Evolutionary conservation across 306 rosid species (phyloP), one percentile per base, ranked within the genome.

Genomic region (Vigna nakashimae): DNA sequence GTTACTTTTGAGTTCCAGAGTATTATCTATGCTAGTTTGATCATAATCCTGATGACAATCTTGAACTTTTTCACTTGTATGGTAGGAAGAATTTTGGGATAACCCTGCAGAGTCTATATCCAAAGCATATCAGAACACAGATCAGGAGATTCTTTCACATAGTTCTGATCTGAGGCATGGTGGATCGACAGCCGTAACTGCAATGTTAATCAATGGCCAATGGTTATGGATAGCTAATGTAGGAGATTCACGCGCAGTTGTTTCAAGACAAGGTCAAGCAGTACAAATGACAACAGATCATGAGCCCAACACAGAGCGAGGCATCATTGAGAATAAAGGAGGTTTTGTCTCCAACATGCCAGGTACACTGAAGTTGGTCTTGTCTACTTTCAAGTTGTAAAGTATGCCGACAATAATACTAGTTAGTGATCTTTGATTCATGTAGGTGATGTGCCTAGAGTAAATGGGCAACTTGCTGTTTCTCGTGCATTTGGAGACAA

Each of bases 261-360:
- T 20, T 20, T 20, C 22, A 20, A 20, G 22, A 20, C 22, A 20
- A 20, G 22, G 22, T 20, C 22, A 20, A 20, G 22, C 22, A 20
- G 22, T 69, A 34, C 98, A 91, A 80, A 78, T 94, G 98, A 87
- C 90, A 42, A 92, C 24, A 32, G 98, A 94, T 74, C 98, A 94
- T 60, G 98, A 94, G 72, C 98, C 98, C 40, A 88, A 76, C 84
- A 88, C 85, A 0, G 98, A 94, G 75, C 85, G 97, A 14, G 90
- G 93, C 64, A 86, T 80, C 84, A 94, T 94, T 20, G 98, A 94
- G 86, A 84, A 79, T 81, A 90, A 73, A 83, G 98, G 98, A 69
- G 98, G 98, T 80, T 94, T 94, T 76, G 97, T 94, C 85, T 94
- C 98, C 63, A 94, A 94, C 86, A 84, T 94, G 88, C 98, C 98